These are phyloP conservation scores for Beta macrorhiza DNA, from an alignment of 179 eudicot genomes.

Conservation along the genomic window DNA sequence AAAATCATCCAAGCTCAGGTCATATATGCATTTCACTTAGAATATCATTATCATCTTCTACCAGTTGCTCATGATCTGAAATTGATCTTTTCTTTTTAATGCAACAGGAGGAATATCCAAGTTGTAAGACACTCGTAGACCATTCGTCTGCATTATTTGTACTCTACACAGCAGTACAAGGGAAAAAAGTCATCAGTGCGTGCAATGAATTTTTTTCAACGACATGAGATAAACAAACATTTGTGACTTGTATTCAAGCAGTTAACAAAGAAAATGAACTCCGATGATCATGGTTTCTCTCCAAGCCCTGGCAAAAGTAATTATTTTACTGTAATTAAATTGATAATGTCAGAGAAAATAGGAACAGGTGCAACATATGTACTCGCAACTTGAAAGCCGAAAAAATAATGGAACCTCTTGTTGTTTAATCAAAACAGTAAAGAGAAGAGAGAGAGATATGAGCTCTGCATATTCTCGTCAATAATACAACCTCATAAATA, in stretches of 20 bases:
- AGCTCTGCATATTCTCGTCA: no score
- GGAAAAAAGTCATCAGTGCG: neutral
- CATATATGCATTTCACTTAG: slow-evolving; percentile 44
- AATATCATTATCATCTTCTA: slow-evolving; percentile 29
- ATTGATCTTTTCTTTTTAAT: slow-evolving; percentile 32
- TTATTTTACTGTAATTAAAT: neutral
- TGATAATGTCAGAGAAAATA: neutral
- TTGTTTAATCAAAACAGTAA: no score
- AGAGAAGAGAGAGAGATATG: no score
- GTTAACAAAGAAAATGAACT: neutral
- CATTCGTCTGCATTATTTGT: slow-evolving; percentile 58
- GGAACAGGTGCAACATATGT: neutral
- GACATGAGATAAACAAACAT: neutral
- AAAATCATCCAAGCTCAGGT: slow-evolving; percentile 52
- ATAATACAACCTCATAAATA: neutral
- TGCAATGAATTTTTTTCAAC: neutral
- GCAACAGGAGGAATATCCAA: slow-evolving; percentile 32
- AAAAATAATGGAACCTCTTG: neutral
- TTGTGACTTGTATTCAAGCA: neutral
- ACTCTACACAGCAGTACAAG: slow-evolving; percentile 10
- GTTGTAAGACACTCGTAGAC: slow-evolving; percentile 44
- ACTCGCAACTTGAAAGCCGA: neutral
- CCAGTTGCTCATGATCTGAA: slow-evolving; percentile 19
- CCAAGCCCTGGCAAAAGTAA: neutral
- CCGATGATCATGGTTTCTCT: neutral